Conservation (phyloP, 805 yeast genomes). For the Naumovozyma baii region DNA sequence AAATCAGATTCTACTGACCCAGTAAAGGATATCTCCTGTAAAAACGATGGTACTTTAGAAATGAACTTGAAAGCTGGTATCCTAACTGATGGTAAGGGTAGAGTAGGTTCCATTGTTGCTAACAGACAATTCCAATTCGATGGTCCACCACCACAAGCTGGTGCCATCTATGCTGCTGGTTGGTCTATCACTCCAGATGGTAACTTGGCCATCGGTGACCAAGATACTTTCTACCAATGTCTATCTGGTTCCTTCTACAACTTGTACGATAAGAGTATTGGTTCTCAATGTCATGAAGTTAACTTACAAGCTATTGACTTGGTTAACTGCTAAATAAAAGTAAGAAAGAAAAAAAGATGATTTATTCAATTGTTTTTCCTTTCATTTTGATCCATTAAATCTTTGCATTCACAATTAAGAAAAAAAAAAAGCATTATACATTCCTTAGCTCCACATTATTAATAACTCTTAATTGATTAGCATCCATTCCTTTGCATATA, state of each 20-base stretch:
- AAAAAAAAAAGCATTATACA: not conserved
- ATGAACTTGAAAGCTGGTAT: slow-evolving; percentile 42
- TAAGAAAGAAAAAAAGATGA: no score
- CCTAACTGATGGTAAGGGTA: slow-evolving; percentile 49
- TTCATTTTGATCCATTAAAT: no score
- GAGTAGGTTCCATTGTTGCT: slow-evolving; percentile 72
- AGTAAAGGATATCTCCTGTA: slow-evolving; percentile 35
- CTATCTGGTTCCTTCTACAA: slow-evolving; percentile 70
- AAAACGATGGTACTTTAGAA: slow-evolving; percentile 41
- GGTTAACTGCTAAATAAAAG: slow-evolving; percentile 40
- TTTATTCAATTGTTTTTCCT: no score
- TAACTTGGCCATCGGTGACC: slow-evolving; percentile 53
- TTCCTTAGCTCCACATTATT: not conserved
- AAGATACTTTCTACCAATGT: slow-evolving; percentile 62
- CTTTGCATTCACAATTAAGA: not conserved
- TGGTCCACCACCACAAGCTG: slow-evolving; percentile 81
- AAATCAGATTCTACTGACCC: slow-evolving; percentile 27
- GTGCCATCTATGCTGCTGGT: slow-evolving; percentile 61
- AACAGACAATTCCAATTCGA: slow-evolving; percentile 82
- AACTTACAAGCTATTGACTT: slow-evolving; percentile 50
- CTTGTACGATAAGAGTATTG: slow-evolving; percentile 57
- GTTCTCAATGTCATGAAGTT: slow-evolving; percentile 54
- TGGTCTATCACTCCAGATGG: slow-evolving; percentile 50
- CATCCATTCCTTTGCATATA: slow-evolving; percentile 13
- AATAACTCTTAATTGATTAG: slow-evolving; percentile 3